These are phyloP conservation scores for Pseudogymnoascus sp. DNA, from an alignment of 2,329 filamentous ascomycete species.

Conservation along the genomic window DNA sequence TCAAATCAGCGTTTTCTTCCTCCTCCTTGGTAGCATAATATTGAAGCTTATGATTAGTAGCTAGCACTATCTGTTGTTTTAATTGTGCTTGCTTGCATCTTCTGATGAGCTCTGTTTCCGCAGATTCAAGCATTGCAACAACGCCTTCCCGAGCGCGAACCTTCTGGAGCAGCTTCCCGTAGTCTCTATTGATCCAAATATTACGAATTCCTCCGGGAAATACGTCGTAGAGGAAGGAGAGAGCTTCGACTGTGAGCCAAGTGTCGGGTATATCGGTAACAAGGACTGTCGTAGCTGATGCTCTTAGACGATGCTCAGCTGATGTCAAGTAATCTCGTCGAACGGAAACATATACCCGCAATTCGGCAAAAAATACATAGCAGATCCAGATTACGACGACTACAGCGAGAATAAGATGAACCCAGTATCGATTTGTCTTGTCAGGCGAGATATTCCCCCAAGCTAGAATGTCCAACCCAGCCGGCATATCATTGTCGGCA, in stretches of 20 bases:
- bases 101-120: slow-evolving; percentile 78
- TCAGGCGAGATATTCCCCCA: slow-evolving; percentile 74
- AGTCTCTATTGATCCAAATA: slow-evolving; percentile 92
- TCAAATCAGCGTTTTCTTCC: slow-evolving; percentile 33
- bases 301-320: slow-evolving; percentile 84
- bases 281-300: slow-evolving; percentile 93
- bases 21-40: slow-evolving; percentile 9
- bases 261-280: slow-evolving; percentile 85
- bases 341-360: slow-evolving; percentile 82
- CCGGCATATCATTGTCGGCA: slow-evolving; percentile 32
- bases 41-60: slow-evolving; percentile 28
- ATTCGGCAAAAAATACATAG: slow-evolving; percentile 76
- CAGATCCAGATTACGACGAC: slow-evolving; percentile 77
- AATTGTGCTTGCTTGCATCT: slow-evolving; percentile 70
- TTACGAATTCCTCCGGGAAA: slow-evolving; percentile 93
- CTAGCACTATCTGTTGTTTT: slow-evolving; percentile 44
- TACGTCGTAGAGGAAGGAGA: slow-evolving; percentile 83
- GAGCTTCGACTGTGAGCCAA: slow-evolving; percentile 78
- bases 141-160: slow-evolving; percentile 67
- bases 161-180: slow-evolving; percentile 75
- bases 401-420: slow-evolving; percentile 74
- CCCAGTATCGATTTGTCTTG: slow-evolving; percentile 67
- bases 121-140: slow-evolving; percentile 65
- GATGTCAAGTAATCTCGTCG: slow-evolving; percentile 92
- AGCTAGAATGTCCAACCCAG: slow-evolving; percentile 71